Evolutionary conservation across 768 basidiomycete species (phyloP).

Genomic region (Porphyrellus cyaneotinctus): DNA sequence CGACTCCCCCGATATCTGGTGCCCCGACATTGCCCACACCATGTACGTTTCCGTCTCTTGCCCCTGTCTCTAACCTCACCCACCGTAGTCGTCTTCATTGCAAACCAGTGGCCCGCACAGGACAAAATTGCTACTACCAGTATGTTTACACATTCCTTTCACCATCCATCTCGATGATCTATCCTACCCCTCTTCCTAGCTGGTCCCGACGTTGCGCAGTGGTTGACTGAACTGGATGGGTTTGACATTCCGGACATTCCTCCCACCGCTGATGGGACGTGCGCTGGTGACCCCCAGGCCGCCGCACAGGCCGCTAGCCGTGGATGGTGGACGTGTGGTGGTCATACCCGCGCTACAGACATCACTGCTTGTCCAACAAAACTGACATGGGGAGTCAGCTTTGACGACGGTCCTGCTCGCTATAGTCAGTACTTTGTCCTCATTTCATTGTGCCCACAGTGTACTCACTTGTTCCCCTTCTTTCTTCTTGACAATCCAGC

Average conservation of each 20-base stretch:
- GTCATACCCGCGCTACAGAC: slow-evolving; percentile 54
- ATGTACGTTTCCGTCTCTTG: slow-evolving; percentile 39
- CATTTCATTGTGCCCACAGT: background rate
- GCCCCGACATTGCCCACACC: slow-evolving; percentile 62
- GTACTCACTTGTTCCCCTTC: slow-evolving; percentile 5
- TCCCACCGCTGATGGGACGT: slow-evolving; percentile 67
- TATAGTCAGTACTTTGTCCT: slow-evolving; percentile 57
- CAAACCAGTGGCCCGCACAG: slow-evolving; percentile 55
- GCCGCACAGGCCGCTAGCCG: slow-evolving; percentile 53
- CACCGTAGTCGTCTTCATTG: slow-evolving; percentile 41
- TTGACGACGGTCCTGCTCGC: slow-evolving; percentile 83
- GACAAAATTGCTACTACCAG: slow-evolving; percentile 60
- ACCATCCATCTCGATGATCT: background rate
- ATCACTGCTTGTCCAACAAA: slow-evolving; percentile 66
- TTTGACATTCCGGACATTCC: slow-evolving; percentile 60
- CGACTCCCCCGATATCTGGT: slow-evolving; percentile 57
- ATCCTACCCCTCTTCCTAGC: background rate
- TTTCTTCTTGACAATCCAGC: slow-evolving; percentile 33
- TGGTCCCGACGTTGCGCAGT: slow-evolving; percentile 53
- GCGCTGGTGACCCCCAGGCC: slow-evolving; percentile 52
- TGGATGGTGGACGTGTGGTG: slow-evolving; percentile 93
- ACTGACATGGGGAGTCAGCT: slow-evolving; percentile 76
- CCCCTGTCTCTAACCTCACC: background rate
- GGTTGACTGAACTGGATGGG: slow-evolving; percentile 76
- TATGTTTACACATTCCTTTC: slow-evolving; percentile 27